Base-by-base conservation (phyloP, 305 asterid species). In the Plantago coronopus region DNA sequence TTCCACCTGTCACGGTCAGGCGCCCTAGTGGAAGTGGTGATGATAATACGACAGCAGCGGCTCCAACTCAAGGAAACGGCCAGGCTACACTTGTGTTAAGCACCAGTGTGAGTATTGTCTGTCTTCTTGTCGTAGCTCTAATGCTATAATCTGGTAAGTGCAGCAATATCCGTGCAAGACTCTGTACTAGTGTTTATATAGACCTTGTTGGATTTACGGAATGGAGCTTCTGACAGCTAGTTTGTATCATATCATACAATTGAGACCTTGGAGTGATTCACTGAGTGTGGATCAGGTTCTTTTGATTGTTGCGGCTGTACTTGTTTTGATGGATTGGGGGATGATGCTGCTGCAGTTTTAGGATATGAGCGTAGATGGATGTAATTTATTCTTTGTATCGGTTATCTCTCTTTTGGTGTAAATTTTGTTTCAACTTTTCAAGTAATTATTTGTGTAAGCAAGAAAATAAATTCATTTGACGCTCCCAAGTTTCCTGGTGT, bases 1-100 rank as follows among this genome's bases (percentile, higher is more conserved):
- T 93, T 21, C 95, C 99, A 1, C 63, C 89, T 0, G 91, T 82
- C 27, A 44, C 38, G 27, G 64, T n/a, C 61, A 77, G 74, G 63
- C 58, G 78, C 19, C 81, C 82, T 1, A 0, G 70, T 50, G 37
- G 48, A 0, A 31, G 44, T 9, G n/a, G 48, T 42, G 78, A 63
- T 22, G 43, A 31, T 55, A 74, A 17, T 22, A 23, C 80, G 23
- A 55, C 69, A 18, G 74, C 84, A 14, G 72, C 79, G 0, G 72
- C 71, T 1, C 87, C 88, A 9, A 21, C 38, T 9, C 65, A 46
- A 25, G 3, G 25, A 20, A 58, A 50, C 22, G 84, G 78, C 49
- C 83, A 78, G 61, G 40, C 73, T 34, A 13, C 51, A 17, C 48
- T 73, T 21, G 78, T 64, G 60, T 78, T 74, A 40, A 76, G 73